phyloP scores from a whole-genome alignment of 2,329 filamentous ascomycete genomes.

The Aspergillus japonicus region DNA sequence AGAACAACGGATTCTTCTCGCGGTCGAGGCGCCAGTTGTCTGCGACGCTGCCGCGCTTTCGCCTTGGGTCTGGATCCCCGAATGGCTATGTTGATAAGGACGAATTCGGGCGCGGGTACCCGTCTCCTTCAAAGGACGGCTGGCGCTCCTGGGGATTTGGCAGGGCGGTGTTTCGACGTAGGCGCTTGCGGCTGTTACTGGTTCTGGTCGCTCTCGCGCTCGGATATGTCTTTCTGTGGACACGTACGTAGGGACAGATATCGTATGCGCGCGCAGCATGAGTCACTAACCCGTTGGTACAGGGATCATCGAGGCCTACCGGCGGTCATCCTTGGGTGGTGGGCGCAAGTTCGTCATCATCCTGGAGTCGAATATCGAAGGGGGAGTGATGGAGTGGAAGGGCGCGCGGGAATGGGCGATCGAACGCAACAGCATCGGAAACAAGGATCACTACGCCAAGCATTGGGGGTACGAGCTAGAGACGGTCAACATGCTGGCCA shows the following conservation, averaged over 20 bases:
- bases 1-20: slow-evolving; percentile 83
- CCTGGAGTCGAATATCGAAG: slow-evolving; percentile 87
- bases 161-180: slow-evolving; percentile 59
- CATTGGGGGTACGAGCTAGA: slow-evolving; percentile 95
- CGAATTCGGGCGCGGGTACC: slow-evolving; percentile 58
- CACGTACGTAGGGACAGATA: slow-evolving; percentile 57
- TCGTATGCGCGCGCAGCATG: slow-evolving; percentile 1
- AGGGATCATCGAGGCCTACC: slow-evolving; percentile 63
- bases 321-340: slow-evolving; percentile 72
- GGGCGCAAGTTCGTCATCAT: slow-evolving; percentile 93
- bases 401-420: slow-evolving; percentile 97
- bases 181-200: slow-evolving; percentile 63
- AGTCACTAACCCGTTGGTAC: slow-evolving; percentile 43
- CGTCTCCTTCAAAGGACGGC: slow-evolving; percentile 35
- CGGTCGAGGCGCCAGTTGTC: slow-evolving; percentile 80
- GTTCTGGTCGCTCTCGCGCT: slow-evolving; percentile 60
- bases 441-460: slow-evolving; percentile 85
- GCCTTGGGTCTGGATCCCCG: slow-evolving; percentile 41
- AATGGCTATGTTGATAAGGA: slow-evolving; percentile 67
- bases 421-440: slow-evolving; percentile 90
- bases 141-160: slow-evolving; percentile 35
- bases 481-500: slow-evolving; percentile 97
- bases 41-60: slow-evolving; percentile 73
- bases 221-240: slow-evolving; percentile 67
- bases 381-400: slow-evolving; percentile 99